These are phyloP conservation scores for Boletus bicolor DNA, from an alignment of 768 basidiomycete species.

Conservation along the genomic window DNA sequence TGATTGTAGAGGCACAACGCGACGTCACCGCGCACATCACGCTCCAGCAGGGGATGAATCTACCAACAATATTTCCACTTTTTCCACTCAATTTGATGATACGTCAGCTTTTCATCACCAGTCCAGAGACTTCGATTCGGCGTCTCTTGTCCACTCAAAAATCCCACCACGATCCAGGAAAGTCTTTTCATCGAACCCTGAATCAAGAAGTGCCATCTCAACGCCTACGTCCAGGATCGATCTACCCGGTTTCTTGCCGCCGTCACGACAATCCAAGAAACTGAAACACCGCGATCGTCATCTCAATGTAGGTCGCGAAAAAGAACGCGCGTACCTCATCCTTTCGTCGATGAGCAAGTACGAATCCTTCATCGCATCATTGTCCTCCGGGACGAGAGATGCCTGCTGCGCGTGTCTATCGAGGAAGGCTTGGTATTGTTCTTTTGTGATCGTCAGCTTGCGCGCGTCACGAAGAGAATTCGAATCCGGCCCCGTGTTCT, in stretches of 20 bases:
- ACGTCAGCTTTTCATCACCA: slow-evolving; percentile 1
- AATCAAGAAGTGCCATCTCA: slow-evolving; percentile 16
- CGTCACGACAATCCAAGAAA: slow-evolving; percentile 33
- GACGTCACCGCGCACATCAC: background rate
- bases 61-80: no score
- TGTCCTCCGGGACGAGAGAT: slow-evolving; percentile 36
- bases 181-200: slow-evolving; percentile 11
- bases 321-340: slow-evolving; percentile 28
- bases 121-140: background rate
- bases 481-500: slow-evolving; percentile 26
- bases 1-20: background rate
- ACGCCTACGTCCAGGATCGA: slow-evolving; percentile 15
- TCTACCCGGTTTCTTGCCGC: slow-evolving; percentile 26
- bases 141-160: slow-evolving; percentile 4
- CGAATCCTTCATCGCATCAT: slow-evolving; percentile 38
- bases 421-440: slow-evolving; percentile 35
- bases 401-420: slow-evolving; percentile 25
- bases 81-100: background rate
- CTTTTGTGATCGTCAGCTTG: slow-evolving; percentile 27
- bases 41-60: background rate
- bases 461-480: slow-evolving; percentile 29
- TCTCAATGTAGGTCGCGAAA: background rate
- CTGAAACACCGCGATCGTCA: slow-evolving; percentile 1
- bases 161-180: slow-evolving; percentile 11
- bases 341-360: slow-evolving; percentile 37